Conservation (phyloP, 73 alveolate genomes). For the Tetrahymena malaccensis region DNA sequence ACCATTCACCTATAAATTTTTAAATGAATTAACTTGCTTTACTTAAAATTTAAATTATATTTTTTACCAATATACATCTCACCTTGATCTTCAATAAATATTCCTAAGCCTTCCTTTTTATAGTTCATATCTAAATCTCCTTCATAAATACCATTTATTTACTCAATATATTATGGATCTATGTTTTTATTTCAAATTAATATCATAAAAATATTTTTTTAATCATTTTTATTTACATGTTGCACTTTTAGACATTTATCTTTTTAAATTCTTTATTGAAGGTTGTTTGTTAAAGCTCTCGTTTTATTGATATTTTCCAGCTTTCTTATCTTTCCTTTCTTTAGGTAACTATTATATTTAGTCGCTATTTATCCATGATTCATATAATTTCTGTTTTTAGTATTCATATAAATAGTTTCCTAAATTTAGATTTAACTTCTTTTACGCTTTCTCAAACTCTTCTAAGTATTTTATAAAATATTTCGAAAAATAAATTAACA, state of each 20-base stretch:
- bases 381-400: not conserved
- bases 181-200: not conserved
- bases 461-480: not conserved
- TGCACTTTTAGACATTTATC: not conserved
- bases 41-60: no score
- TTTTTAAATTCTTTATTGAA: not conserved
- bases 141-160: not conserved
- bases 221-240: not conserved
- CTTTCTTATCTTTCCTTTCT: not conserved
- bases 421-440: not conserved
- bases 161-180: not conserved
- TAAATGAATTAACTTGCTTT: not conserved
- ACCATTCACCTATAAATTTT: not conserved
- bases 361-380: not conserved
- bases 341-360: not conserved
- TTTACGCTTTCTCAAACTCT: not conserved
- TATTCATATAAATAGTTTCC: not conserved
- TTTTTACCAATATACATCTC: not conserved
- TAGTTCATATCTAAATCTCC: not conserved
- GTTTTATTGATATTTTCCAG: not conserved
- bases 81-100: not conserved
- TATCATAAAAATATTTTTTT: not conserved
- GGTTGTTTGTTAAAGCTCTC: not conserved
- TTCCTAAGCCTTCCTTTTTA: not conserved
- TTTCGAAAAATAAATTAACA: not conserved